Percentiles rank a stretch among this genome's conserved stretches.
Evolutionary conservation across 2,329 filamentous ascomycete species (phyloP).

Genomic region (Trematosphaeria pertusa): DNA sequence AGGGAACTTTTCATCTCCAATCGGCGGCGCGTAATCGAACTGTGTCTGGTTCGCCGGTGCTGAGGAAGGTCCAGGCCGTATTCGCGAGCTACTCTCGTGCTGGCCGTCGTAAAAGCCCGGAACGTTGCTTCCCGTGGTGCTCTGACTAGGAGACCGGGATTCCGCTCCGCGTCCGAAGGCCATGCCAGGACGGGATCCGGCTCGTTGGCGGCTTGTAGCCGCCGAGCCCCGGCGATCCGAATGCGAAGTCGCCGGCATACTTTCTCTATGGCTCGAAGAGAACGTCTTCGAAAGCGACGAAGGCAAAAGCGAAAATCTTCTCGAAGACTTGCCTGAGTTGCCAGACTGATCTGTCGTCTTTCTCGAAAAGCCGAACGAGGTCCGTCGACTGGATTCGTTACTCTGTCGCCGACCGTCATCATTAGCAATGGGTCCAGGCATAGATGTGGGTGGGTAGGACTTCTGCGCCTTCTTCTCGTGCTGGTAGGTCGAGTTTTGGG

Average conservation of each 20-base stretch:
- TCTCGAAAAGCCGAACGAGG: conserved; percentile 58
- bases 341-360: conserved; percentile 52
- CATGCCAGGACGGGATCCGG: conserved; percentile 45
- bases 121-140: conserved; percentile 52
- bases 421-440: conserved; percentile 74
- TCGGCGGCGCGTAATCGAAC: conserved; percentile 37
- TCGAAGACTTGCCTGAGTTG: conserved; percentile 48
- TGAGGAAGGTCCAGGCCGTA: conserved; percentile 39
- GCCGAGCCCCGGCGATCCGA: conserved; percentile 44
- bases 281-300: conserved; percentile 56
- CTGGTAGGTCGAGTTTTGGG: conserved; percentile 58
- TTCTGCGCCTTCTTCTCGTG: conserved; percentile 64
- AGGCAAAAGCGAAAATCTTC: conserved; percentile 60
- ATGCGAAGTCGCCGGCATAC: conserved; percentile 38
- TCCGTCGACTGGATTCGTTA: conserved; percentile 56
- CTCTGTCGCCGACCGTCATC: conserved; percentile 61
- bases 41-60: conserved; percentile 46
- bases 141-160: conserved; percentile 53
- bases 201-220: conserved; percentile 31
- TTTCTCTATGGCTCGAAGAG: conserved; percentile 47
- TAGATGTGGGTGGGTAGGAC: conserved; percentile 89
- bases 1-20: conserved; percentile 47
- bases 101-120: conserved; percentile 53
- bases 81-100: conserved; percentile 38
- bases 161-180: conserved; percentile 52